A percentile compares a stretch with the other conserved stretches of the same genome.
phyloP scores from a whole-genome alignment of 2,329 filamentous ascomycete species.

The Saccharata proteae region DNA sequence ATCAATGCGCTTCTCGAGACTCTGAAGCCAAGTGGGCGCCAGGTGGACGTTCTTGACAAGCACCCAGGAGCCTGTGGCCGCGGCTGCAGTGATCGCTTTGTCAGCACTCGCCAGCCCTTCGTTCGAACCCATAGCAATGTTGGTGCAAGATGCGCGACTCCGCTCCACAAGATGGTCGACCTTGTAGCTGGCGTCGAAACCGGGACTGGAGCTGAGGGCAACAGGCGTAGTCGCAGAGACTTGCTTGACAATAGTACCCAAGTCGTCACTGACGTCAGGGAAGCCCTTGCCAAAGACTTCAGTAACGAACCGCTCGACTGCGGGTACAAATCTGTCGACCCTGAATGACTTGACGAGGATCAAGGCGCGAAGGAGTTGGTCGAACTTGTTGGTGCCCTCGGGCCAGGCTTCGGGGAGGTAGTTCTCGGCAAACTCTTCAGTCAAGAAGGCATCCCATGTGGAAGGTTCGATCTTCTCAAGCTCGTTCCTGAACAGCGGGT shows the following conservation, averaged over 20 bases:
- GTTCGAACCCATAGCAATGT: slow-evolving; percentile 98
- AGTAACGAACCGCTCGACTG: slow-evolving; percentile 79
- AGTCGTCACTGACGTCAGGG: slow-evolving; percentile 73
- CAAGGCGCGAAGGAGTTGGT: slow-evolving; percentile 71
- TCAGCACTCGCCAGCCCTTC: slow-evolving; percentile 87
- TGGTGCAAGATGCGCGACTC: slow-evolving; percentile 71
- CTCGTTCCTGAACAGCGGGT: slow-evolving; percentile 61
- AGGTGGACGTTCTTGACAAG: slow-evolving; percentile 98
- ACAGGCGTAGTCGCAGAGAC: slow-evolving; percentile 77
- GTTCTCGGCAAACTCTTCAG: slow-evolving; percentile 76
- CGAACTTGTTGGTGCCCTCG: slow-evolving; percentile 49
- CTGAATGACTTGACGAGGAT: slow-evolving; percentile 90
- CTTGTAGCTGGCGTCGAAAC: slow-evolving; percentile 98
- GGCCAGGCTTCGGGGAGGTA: slow-evolving; percentile 69
- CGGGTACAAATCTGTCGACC: slow-evolving; percentile 86
- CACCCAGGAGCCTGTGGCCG: slow-evolving; percentile 88
- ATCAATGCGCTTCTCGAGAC: slow-evolving; percentile 91
- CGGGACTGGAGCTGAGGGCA: slow-evolving; percentile 84
- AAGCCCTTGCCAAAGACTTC: slow-evolving; percentile 74
- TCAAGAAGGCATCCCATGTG: slow-evolving; percentile 72
- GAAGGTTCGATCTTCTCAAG: slow-evolving; percentile 49
- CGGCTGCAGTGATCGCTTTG: slow-evolving; percentile 87
- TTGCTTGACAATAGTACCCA: slow-evolving; percentile 72
- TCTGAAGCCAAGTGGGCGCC: slow-evolving; percentile 90
- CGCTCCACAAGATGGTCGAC: slow-evolving; percentile 89